Evolutionary conservation across 2,329 filamentous ascomycete species (phyloP).

Genomic region (Claviceps maximensis): DNA sequence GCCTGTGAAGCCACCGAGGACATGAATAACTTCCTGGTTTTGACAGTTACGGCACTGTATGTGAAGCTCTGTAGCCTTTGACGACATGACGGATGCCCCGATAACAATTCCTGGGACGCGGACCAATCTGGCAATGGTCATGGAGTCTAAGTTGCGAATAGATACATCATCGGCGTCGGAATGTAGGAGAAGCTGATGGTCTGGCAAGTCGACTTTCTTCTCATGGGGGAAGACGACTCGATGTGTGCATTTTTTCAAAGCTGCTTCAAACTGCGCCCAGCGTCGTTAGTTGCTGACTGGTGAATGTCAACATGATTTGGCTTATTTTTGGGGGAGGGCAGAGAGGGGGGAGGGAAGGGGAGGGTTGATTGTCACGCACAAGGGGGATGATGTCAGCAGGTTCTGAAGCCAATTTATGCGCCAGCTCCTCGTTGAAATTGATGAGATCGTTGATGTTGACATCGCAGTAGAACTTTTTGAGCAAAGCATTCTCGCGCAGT

Average conservation of each 20-base stretch:
- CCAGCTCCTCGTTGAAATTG: conserved; percentile 89
- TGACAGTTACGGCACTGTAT: conserved; percentile 84
- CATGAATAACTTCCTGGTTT: conserved; percentile 53
- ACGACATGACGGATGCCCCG: conserved; percentile 89
- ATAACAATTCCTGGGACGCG: conserved; percentile 96
- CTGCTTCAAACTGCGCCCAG: conserved; percentile 64
- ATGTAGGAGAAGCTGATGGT: conserved; percentile 90
- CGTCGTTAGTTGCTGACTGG: neutral
- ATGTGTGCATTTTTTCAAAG: conserved; percentile 81
- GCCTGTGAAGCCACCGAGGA: conserved; percentile 78
- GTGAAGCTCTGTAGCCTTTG: conserved; percentile 76
- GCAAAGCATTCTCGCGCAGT: conserved; percentile 82
- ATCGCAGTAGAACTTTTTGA: conserved; percentile 93
- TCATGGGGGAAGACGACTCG: conserved; percentile 80
- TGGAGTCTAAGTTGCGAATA: conserved; percentile 86
- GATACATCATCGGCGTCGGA: conserved; percentile 83
- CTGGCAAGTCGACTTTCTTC: conserved; percentile 54
- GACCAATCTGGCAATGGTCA: conserved; percentile 87
- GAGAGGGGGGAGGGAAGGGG: no score
- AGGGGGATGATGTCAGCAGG: conserved; percentile 87
- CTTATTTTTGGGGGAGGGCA: no score
- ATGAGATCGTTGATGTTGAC: conserved; percentile 93
- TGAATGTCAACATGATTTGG: neutral
- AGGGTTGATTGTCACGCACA: conserved; percentile 46
- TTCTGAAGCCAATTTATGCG: conserved; percentile 76